phyloP scores from a whole-genome alignment of 2,329 filamentous ascomycete genomes.

The Fusarium agapanthi region DNA sequence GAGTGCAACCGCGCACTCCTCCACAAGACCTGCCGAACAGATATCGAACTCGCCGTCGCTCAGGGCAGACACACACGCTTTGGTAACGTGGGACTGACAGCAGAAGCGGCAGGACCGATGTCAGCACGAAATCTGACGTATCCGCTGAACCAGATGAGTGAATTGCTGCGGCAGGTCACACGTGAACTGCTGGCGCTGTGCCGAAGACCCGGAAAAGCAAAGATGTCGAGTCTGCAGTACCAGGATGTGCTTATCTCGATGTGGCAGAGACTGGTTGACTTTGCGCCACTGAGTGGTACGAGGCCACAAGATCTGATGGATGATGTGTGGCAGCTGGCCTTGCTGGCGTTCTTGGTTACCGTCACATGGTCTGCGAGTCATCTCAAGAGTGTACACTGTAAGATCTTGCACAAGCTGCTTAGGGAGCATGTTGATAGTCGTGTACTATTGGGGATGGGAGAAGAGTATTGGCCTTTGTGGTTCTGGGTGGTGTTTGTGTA shows the following conservation, averaged over 20 bases:
- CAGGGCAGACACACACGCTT: conserved; percentile 19
- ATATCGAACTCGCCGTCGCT: conserved; percentile 10
- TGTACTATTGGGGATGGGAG: background rate
- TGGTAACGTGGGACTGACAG: conserved; percentile 4
- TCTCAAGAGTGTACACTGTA: conserved; percentile 1
- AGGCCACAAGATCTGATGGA: conserved; percentile 14
- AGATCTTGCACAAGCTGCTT: conserved; percentile 8
- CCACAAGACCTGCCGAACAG: conserved; percentile 33
- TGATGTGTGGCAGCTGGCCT: conserved; percentile 20
- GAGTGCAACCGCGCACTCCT: conserved; percentile 12
- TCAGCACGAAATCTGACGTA: background rate
- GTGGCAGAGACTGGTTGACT: conserved; percentile 21
- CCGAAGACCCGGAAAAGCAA: background rate
- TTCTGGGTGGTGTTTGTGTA: conserved; percentile 30
- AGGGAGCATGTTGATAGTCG: background rate
- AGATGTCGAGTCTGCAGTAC: conserved; percentile 16
- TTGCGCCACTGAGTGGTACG: conserved; percentile 5
- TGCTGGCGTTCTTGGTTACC: conserved; percentile 20
- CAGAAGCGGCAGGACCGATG: background rate
- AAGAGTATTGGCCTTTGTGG: conserved; percentile 10
- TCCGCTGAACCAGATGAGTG: conserved; percentile 10
- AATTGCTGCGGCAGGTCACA: background rate
- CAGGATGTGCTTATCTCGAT: conserved; percentile 26
- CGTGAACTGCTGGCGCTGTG: conserved; percentile 16
- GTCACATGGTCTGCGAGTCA: conserved; percentile 11